Conservation (phyloP, 78 protist genomes). For the Dictyostelium intermedium region DNA sequence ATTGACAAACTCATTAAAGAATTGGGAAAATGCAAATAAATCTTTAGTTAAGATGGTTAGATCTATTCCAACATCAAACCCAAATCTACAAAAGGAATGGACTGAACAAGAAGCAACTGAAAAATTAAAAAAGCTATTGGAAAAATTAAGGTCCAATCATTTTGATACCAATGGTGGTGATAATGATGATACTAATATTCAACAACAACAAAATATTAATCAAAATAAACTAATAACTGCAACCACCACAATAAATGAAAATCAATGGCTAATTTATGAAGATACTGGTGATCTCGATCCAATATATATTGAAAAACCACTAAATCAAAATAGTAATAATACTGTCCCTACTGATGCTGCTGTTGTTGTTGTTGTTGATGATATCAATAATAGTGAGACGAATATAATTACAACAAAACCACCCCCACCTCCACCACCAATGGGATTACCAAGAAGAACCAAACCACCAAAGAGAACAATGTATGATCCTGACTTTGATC, state of each 20-base stretch:
- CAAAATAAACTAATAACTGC: not conserved
- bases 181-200: not conserved
- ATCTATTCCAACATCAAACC: not conserved
- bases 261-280: not conserved
- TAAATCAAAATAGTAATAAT: not conserved
- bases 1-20: not conserved
- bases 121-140: not conserved
- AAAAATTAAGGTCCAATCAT: not conserved
- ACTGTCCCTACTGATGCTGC: slow-evolving; percentile 29
- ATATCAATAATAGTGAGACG: not conserved
- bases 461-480: slow-evolving; percentile 62
- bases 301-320: not conserved
- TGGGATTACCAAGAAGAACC: not conserved
- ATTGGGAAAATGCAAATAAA: slow-evolving; percentile 32
- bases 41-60: slow-evolving; percentile 11
- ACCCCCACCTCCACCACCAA: slow-evolving; percentile 41
- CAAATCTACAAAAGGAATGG: not conserved
- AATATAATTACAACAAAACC: not conserved
- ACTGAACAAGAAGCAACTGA: slow-evolving; percentile 12
- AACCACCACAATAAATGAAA: not conserved
- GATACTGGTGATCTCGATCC: slow-evolving; percentile 22
- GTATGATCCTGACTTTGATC: slow-evolving; percentile 26
- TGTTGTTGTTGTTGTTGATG: too few species aligned
- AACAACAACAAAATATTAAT: not conserved
- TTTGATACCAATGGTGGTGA: not conserved